Conservation (phyloP, 1,284 basidiomycete genomes). For the Thelephora terrestris region DNA sequence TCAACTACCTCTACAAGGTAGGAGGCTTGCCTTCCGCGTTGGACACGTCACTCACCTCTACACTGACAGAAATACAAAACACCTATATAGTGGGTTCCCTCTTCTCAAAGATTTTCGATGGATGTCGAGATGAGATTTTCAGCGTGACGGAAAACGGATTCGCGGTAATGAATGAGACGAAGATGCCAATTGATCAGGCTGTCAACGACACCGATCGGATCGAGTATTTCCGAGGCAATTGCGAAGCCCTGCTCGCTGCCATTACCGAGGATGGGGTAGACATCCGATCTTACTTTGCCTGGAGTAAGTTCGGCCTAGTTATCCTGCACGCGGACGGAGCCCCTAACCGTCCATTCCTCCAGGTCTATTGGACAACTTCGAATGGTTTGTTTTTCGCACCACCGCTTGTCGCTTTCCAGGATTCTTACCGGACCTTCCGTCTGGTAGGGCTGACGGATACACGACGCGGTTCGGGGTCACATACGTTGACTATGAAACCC, state of each 20-base stretch:
- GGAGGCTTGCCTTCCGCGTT: constrained; percentile 9
- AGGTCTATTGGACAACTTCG: constrained; percentile 67
- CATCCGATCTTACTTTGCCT: constrained; percentile 61
- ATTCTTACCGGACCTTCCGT: not conserved
- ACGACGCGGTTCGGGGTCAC: constrained; percentile 54
- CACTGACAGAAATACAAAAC: constrained; percentile 43
- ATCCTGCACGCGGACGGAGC: too few species aligned
- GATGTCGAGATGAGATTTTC: not conserved
- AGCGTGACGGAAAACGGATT: constrained; percentile 70
- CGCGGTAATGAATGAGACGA: constrained; percentile 57
- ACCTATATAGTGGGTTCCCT: constrained; percentile 47
- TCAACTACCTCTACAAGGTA: constrained; percentile 65
- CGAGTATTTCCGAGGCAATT: constrained; percentile 59
- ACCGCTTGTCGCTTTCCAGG: not conserved
- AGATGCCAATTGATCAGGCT: constrained; percentile 42
- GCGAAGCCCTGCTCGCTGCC: constrained; percentile 47
- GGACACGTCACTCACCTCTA: not conserved
- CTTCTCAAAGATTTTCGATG: not conserved
- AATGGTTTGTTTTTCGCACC: constrained; percentile 40
- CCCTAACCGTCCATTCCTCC: not conserved
- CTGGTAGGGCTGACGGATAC: constrained; percentile 48
- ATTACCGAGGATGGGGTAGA: constrained; percentile 57
- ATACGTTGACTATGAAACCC: constrained; percentile 62
- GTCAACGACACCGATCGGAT: constrained; percentile 57
- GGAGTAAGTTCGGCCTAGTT: constrained; percentile 34